These are phyloP conservation scores for Trichophyton verrucosum DNA, from an alignment of 2,329 filamentous ascomycete species.

Conservation along the genomic window DNA sequence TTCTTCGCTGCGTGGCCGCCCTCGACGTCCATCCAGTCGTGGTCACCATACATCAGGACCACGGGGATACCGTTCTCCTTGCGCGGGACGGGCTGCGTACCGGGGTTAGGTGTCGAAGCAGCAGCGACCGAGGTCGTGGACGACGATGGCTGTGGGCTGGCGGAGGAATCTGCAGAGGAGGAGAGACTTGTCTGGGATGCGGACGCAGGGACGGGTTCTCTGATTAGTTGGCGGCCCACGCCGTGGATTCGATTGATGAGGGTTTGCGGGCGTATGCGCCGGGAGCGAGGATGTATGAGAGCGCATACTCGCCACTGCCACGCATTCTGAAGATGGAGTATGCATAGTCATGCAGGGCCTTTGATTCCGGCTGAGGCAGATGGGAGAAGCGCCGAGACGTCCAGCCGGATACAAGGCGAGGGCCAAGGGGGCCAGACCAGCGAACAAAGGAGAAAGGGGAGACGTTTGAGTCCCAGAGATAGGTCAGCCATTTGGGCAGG, in stretches of 20 bases:
- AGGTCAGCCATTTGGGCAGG: constrained; percentile 74
- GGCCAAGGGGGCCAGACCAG: constrained; percentile 76
- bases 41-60: constrained; percentile 90
- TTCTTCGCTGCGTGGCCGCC: constrained; percentile 71
- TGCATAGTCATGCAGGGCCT: constrained; percentile 80
- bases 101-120: constrained; percentile 9
- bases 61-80: constrained; percentile 62
- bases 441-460: constrained; percentile 88
- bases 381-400: constrained; percentile 86
- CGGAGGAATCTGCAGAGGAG: constrained; percentile 13
- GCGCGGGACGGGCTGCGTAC: constrained; percentile 14
- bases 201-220: constrained; percentile 8
- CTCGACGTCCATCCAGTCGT: constrained; percentile 96
- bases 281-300: constrained; percentile 84
- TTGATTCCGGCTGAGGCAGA: constrained; percentile 64
- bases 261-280: constrained; percentile 85
- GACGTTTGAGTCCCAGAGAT: constrained; percentile 93
- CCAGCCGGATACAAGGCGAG: constrained; percentile 88
- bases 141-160: constrained; percentile 7
- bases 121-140: neutral
- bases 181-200: constrained; percentile 8
- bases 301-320: constrained; percentile 84
- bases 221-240: constrained; percentile 60
- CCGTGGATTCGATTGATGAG: constrained; percentile 76
- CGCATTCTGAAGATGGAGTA: constrained; percentile 89